Evolutionary conservation across 306 rosid species (phyloP), one percentile per base, ranked within the genome.

Genomic region (Prunus fruticosa): DNA sequence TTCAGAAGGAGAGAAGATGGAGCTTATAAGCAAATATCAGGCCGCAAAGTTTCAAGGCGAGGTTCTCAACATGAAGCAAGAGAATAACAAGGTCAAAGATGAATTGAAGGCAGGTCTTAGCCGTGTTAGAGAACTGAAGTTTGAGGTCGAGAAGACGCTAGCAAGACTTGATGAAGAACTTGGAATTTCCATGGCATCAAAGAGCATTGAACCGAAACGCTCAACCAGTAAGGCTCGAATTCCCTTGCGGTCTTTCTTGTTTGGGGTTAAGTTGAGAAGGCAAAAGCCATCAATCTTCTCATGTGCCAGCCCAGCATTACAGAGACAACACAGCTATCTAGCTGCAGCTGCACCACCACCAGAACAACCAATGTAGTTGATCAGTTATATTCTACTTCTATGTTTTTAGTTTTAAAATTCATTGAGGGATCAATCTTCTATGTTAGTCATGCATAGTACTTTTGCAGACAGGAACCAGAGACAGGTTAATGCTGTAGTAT

Each of bases 1-100:
- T 49, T 64, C 84, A 0, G 56, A 22, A 43, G 73, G 66, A 14
- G 80, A 81, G 8, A 87, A 65, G 65, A 65, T 77, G 53, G 82
- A 76, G 62, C 82, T 92, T 11, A 73, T 73, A 25, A 76, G 89
- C 49, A 84, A 78, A 9, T 88, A 91, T 71, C 91, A 92, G 57
- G 96, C 96, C 20, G 96, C 97, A 11, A 96, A 89, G 88, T 92
- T 96, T 78, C 99, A 96, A 77, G 99, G 99, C 8, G 98, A 92
- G 79, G 86, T 96, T 78, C 86, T 89, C 67, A 86, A 92, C 80
- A 87, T 96, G 97, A 96, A 88, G 64, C 93, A 89, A 32, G 99
- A 92, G 81, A 89, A 81, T 77, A 86, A 73, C 49, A 92, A 89
- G 91, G 82, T 92, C 49, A 82, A 83, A 0, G 84, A 82, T 56